phyloP scores from a whole-genome alignment of 129 eudicot genomes.

The Flaveria ramosissima region DNA sequence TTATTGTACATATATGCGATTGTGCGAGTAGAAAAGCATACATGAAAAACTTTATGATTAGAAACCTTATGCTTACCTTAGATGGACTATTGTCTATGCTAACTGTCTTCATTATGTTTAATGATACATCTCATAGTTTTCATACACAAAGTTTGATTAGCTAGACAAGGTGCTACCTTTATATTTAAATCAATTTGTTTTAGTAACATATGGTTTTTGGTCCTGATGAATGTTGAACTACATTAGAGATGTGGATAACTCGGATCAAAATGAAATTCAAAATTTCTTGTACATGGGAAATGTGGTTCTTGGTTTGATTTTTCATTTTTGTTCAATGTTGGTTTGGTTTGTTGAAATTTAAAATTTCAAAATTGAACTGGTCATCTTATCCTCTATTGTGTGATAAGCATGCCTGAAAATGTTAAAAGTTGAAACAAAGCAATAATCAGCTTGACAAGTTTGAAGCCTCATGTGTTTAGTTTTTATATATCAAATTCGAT shows the following conservation, averaged over 20 bases:
- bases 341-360: neutral
- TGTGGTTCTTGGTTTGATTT: neutral
- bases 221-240: no score
- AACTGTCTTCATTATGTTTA: conserved; percentile 24
- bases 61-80: conserved; percentile 14
- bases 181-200: neutral
- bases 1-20: conserved; percentile 32
- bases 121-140: conserved; percentile 8
- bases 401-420: neutral
- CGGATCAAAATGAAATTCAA: no score
- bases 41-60: conserved; percentile 23
- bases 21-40: conserved; percentile 14
- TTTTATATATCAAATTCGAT: no score
- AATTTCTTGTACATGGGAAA: neutral
- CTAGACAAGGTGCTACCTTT: neutral
- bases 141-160: neutral
- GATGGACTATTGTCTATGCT: conserved; percentile 23
- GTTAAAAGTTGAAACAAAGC: neutral
- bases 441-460: neutral
- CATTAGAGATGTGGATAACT: no score
- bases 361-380: neutral
- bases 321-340: neutral
- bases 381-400: neutral
- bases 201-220: conserved; percentile 6
- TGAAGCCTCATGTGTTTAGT: neutral